phyloP scores from a whole-genome alignment of 2,329 filamentous ascomycete genomes.

The Chrysoporthe puriensis region DNA sequence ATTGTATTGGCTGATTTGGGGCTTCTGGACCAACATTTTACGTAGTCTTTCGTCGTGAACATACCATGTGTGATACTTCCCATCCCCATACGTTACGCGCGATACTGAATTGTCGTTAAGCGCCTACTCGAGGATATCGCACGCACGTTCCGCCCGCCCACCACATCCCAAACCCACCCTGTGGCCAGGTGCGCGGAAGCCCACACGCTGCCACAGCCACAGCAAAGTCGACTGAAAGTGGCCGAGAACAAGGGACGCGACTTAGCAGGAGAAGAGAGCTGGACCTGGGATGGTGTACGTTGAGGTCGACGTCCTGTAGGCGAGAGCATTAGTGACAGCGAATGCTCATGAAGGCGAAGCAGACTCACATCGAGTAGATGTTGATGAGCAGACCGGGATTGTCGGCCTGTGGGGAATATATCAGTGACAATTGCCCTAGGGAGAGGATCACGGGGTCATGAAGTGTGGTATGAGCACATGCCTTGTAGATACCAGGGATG shows the following conservation, averaged over 20 bases:
- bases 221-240: not conserved
- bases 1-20: not conserved
- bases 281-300: slow-evolving; percentile 21
- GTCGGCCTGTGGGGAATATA: slow-evolving; percentile 3
- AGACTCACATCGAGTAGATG: slow-evolving; percentile 24
- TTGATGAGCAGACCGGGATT: slow-evolving; percentile 24
- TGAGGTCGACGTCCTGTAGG: slow-evolving; percentile 19
- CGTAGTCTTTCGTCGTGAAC: not conserved
- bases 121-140: not conserved
- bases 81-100: not conserved
- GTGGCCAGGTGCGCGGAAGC: too few relatives aligned
- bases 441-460: too few relatives aligned
- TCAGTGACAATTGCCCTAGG: not conserved
- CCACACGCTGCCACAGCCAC: not conserved
- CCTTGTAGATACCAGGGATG: slow-evolving; percentile 25
- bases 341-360: not conserved
- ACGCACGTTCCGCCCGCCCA: not conserved
- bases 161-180: not conserved
- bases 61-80: too few relatives aligned
- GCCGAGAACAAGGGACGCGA: not conserved
- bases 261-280: slow-evolving; percentile 14
- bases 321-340: not conserved
- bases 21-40: not conserved
- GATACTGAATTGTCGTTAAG: not conserved
- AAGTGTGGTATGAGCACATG: not conserved